Evolutionary conservation across 805 yeast species (phyloP), one percentile per base, ranked within the genome.

Genomic region (Ogataea trehalophila): DNA sequence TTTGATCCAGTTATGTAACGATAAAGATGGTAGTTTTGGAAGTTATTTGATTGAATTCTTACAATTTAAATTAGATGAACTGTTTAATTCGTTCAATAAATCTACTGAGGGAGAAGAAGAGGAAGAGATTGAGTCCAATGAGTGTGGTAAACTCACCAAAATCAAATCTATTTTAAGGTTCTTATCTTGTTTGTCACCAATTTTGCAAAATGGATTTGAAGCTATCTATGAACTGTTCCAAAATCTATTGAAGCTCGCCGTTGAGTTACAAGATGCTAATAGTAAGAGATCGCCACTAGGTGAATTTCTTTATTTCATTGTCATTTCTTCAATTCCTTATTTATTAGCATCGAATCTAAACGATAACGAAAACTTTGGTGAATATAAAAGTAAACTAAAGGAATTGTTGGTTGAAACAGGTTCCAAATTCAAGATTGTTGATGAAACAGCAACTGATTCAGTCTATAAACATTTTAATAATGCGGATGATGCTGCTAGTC

Each of bases 161-260:
- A 62, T 87, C 52, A 91, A 92, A 65, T 72, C 86, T 13, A 67
- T 83, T 15, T 58, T 88, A 49, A 79, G 96, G 58, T 81, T 90
- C 53, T 68, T 88, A 53, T 80, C 89, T 0, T 65, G 83, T 3
- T 67, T 90, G 52, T 63, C 81, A 1, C 85, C 89, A 3, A 77
- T 89, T 33, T 66, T 88, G 42, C 79, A 76, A 23, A 43, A 43
- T 35, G 46, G 46, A 29, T 76, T 75, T 34, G 79, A 75, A 29
- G 41, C 55, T 2, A 50, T 67, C 8, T 52, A 66, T 45, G 69
- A 66, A 34, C 63, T 87, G 5, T 76, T 80, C 56, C 71, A 66
- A 44, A 79, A 76, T 50, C 71, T 88, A 23, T 65, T 87, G 49
- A 67, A 70, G 5, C 58, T 76, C 34, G 78, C 91, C 1, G 71